phyloP scores from a whole-genome alignment of 306 rosid species.

The Citrullus mucosospermus region DNA sequence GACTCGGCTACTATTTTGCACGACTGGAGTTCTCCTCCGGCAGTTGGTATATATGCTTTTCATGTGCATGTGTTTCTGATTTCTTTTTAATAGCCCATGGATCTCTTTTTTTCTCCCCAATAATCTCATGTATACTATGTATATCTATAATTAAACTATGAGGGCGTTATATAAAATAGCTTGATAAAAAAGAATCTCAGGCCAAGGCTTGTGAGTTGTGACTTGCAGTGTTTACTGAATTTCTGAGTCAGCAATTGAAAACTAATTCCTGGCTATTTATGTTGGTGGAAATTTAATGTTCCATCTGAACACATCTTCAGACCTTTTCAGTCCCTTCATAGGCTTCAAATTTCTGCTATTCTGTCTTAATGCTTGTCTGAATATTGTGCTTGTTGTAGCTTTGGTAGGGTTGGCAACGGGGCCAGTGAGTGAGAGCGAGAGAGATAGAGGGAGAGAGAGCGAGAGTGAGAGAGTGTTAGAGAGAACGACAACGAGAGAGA shows the following conservation, averaged over 20 bases:
- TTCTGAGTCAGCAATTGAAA: background rate
- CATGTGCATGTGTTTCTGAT: background rate
- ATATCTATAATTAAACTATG: background rate
- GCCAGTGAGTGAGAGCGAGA: too few relatives aligned
- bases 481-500: too few relatives aligned
- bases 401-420: background rate
- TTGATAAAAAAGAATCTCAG: background rate
- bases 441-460: too few relatives aligned
- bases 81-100: background rate
- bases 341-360: background rate
- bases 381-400: background rate
- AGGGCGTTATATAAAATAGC: background rate
- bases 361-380: background rate
- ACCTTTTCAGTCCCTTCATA: background rate
- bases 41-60: slow-evolving; percentile 46
- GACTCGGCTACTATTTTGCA: slow-evolving; percentile 82
- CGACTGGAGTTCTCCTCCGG: slow-evolving; percentile 93
- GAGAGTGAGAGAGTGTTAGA: too few relatives aligned
- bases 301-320: background rate
- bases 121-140: background rate
- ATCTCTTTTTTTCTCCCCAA: background rate
- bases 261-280: background rate
- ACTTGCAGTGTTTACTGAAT: background rate
- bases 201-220: background rate
- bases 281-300: background rate